phyloP scores from a whole-genome alignment of 495 filamentous ascomycete species.

The Xylaria scruposa region DNA sequence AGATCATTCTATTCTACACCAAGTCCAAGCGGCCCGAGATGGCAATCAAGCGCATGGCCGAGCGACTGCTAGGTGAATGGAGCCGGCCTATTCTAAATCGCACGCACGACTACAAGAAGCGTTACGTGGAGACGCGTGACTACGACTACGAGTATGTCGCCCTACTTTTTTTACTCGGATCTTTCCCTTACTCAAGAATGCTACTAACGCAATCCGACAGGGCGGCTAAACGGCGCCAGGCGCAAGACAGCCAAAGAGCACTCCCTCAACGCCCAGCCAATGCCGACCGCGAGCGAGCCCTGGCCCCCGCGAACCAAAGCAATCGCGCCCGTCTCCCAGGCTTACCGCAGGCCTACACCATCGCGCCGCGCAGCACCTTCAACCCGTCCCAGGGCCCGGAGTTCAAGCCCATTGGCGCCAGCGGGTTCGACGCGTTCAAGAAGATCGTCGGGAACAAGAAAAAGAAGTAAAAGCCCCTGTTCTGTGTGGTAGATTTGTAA shows the following conservation, averaged over 20 bases:
- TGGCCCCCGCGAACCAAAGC: conserved; percentile 70
- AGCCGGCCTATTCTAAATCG: conserved; percentile 93
- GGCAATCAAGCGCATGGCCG: conserved; percentile 89
- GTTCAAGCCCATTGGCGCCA: conserved; percentile 69
- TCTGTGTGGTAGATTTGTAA: neutral
- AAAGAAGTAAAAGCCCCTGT: conserved; percentile 48
- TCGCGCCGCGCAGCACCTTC: conserved; percentile 72
- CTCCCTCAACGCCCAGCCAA: conserved; percentile 53
- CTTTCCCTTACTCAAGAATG: too few species aligned
- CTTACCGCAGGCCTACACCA: conserved; percentile 77
- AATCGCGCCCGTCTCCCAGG: conserved; percentile 77
- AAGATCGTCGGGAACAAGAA: conserved; percentile 78
- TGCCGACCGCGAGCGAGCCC: conserved; percentile 69
- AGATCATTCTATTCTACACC: conserved; percentile 95
- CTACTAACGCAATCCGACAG: conserved; percentile 48
- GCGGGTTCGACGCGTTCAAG: conserved; percentile 80
- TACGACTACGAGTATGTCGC: conserved; percentile 59
- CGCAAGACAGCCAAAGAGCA: conserved; percentile 49
- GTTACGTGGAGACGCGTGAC: conserved; percentile 63
- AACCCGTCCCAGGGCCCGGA: conserved; percentile 47
- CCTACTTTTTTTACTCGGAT: neutral
- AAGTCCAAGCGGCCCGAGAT: conserved; percentile 86
- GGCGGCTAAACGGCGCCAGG: conserved; percentile 56
- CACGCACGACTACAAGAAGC: conserved; percentile 89
- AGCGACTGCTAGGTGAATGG: conserved; percentile 91